These are phyloP conservation scores for Parathielavia appendiculata DNA, from an alignment of 495 filamentous ascomycete species.

Conservation along the genomic window DNA sequence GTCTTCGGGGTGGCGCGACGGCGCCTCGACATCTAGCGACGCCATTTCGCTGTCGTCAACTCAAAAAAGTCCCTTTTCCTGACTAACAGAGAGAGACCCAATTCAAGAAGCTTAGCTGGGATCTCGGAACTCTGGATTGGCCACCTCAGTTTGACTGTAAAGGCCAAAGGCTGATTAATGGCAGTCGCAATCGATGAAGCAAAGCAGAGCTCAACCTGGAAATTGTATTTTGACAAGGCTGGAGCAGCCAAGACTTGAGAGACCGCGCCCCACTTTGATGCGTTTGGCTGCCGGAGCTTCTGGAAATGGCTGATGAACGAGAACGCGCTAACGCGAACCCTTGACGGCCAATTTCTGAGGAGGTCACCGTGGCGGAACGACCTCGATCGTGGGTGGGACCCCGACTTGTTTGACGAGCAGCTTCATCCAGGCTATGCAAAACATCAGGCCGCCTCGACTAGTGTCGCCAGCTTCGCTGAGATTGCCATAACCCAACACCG, in stretches of 20 bases:
- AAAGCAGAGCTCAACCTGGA: constrained; percentile 2
- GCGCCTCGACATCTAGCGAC: constrained; percentile 25
- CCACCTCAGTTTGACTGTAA: background rate
- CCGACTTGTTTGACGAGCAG: background rate
- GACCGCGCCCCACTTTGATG: background rate
- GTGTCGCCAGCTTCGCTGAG: too few relatives aligned
- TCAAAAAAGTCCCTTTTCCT: background rate
- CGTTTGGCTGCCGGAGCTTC: constrained; percentile 7
- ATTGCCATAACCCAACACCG: background rate
- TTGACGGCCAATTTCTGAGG: constrained; percentile 17
- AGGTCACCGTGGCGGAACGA: constrained; percentile 22
- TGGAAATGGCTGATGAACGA: background rate
- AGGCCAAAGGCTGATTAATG: background rate
- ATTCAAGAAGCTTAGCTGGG: background rate
- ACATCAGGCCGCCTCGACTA: background rate
- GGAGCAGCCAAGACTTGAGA: constrained; percentile 4
- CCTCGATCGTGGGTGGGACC: background rate
- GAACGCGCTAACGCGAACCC: constrained; percentile 25
- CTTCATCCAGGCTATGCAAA: constrained; percentile 11
- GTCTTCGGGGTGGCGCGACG: constrained; percentile 21
- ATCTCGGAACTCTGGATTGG: background rate
- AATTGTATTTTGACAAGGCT: constrained; percentile 13
- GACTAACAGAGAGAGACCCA: background rate
- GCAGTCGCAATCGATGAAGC: background rate
- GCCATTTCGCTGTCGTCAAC: constrained; percentile 20